These are phyloP conservation scores for Beauveria rudraprayagi DNA, from an alignment of 2,329 filamentous ascomycete species.

Conservation along the genomic window DNA sequence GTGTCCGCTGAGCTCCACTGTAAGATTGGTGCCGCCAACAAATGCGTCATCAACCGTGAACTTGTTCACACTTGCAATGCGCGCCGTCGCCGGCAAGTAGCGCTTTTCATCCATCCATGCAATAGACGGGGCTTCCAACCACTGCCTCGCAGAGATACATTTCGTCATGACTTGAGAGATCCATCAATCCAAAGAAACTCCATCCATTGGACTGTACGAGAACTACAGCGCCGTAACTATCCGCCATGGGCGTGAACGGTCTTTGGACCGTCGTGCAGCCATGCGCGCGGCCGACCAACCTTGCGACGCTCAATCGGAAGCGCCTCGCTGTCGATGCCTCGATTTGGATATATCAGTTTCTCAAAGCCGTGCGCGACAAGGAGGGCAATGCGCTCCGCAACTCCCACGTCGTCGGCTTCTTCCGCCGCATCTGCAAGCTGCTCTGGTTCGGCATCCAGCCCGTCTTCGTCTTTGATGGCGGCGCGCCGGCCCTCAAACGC, in stretches of 20 bases:
- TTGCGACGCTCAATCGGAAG: conserved; percentile 92
- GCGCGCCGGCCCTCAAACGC: conserved; percentile 81
- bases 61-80: neutral
- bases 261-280: conserved; percentile 96
- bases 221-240: neutral
- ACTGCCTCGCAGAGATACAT: neutral
- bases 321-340: conserved; percentile 95
- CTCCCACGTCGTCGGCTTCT: conserved; percentile 94
- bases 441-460: conserved; percentile 94
- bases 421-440: conserved; percentile 94
- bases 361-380: conserved; percentile 97
- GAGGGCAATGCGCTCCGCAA: conserved; percentile 95
- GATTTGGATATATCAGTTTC: conserved; percentile 99
- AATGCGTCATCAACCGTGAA: conserved; percentile 13
- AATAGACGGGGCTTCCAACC: neutral
- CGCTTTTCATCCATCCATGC: neutral
- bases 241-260: conserved; percentile 92
- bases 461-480: conserved; percentile 97
- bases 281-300: conserved; percentile 89
- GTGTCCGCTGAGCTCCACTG: conserved; percentile 1
- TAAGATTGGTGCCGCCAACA: neutral
- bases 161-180: neutral
- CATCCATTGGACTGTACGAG: neutral
- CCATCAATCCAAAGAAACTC: neutral
- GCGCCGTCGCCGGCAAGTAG: neutral